Percentiles rank a stretch among this genome's conserved stretches.
Conservation (phyloP, 495 filamentous ascomycete genomes). For the Chaetomium fimeti region DNA sequence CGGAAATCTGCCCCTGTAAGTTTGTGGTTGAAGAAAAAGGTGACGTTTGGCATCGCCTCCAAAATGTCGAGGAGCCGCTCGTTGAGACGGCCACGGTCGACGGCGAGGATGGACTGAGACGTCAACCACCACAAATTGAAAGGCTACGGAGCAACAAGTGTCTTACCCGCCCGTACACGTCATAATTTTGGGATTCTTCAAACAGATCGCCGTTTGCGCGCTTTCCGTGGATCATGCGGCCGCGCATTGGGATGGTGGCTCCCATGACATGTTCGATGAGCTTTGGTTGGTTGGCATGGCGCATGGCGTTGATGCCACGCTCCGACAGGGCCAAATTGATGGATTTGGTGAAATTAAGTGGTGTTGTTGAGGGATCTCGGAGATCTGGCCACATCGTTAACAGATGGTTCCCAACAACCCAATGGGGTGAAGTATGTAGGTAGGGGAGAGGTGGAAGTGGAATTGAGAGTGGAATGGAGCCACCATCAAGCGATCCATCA, state of each 20-base stretch:
- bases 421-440: too few relatives aligned
- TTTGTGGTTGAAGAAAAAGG: constrained; percentile 87
- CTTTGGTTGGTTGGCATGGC: constrained; percentile 57
- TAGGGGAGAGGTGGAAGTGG: too few relatives aligned
- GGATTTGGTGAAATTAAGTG: constrained; percentile 93
- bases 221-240: constrained; percentile 93
- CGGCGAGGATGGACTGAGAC: constrained; percentile 48
- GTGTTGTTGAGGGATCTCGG: constrained; percentile 75
- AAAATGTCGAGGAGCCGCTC: constrained; percentile 82
- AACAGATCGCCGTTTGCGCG: constrained; percentile 62
- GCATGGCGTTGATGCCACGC: constrained; percentile 86
- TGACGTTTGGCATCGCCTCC: constrained; percentile 79
- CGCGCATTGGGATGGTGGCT: constrained; percentile 86
- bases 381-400: constrained; percentile 61
- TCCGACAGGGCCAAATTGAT: constrained; percentile 96
- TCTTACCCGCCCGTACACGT: constrained; percentile 79
- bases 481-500: too few relatives aligned
- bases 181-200: constrained; percentile 82
- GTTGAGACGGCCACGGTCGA: constrained; percentile 80
- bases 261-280: constrained; percentile 70
- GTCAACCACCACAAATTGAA: constrained; percentile 12
- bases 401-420: not conserved
- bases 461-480: not conserved
- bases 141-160: not conserved
- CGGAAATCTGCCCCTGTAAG: constrained; percentile 83